Conservation (phyloP, 805 yeast species). For the Ogataea nitratoaversa region DNA sequence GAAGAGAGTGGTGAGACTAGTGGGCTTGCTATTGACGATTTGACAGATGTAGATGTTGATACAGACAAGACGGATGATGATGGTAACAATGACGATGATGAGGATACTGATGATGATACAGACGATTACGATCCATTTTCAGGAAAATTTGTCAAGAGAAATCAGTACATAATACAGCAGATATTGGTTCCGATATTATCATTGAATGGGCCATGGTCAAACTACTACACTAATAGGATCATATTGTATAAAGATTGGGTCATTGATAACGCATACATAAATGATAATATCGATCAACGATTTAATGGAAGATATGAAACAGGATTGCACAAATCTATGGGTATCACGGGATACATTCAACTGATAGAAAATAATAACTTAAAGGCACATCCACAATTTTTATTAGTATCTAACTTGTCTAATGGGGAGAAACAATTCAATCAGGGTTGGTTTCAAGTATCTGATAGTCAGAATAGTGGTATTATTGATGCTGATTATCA, state of each 20-base stretch:
- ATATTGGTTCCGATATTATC: conserved; percentile 30
- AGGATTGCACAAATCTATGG: conserved; percentile 11
- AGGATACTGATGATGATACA: conserved; percentile 5
- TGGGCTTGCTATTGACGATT: neutral
- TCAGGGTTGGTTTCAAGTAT: conserved; percentile 15
- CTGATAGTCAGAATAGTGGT: conserved; percentile 8
- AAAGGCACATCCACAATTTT: conserved; percentile 23
- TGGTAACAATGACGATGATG: conserved; percentile 2
- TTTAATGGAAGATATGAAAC: conserved; percentile 1
- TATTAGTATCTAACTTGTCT: conserved; percentile 12
- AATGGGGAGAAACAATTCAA: conserved; percentile 11
- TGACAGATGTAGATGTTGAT: neutral
- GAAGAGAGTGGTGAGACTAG: conserved; percentile 1
- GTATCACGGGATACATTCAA: conserved; percentile 21
- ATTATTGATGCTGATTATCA: conserved; percentile 9
- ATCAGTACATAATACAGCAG: conserved; percentile 22
- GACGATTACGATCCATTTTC: neutral
- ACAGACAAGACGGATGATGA: neutral
- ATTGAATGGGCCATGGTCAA: conserved; percentile 24
- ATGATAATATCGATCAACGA: neutral
- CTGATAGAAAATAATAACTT: conserved; percentile 15
- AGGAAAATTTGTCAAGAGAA: neutral
- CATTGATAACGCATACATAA: conserved; percentile 2
- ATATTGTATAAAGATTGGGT: conserved; percentile 31
- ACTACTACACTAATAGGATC: conserved; percentile 26